Conservation (phyloP, 2,329 filamentous ascomycete species). For the Hypoxylon sp. region DNA sequence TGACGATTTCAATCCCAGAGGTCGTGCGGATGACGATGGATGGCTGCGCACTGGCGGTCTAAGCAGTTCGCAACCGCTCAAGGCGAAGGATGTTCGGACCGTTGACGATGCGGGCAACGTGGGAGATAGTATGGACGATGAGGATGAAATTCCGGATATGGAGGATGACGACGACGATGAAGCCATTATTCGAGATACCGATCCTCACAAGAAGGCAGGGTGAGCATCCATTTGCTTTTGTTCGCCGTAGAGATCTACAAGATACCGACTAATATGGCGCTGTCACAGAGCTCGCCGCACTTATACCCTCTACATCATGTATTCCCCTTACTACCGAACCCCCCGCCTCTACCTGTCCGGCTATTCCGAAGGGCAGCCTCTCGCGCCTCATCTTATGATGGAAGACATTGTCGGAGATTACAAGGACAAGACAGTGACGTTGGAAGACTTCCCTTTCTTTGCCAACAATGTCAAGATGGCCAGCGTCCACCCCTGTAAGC, state of each 20-base stretch:
- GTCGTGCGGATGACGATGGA: constrained; percentile 77
- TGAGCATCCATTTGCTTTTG: constrained; percentile 48
- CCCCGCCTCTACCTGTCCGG: constrained; percentile 95
- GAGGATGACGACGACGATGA: constrained; percentile 97
- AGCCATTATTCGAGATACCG: constrained; percentile 88
- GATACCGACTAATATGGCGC: constrained; percentile 40
- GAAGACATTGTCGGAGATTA: constrained; percentile 97
- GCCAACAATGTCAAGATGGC: constrained; percentile 94
- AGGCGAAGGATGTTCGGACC: constrained; percentile 84
- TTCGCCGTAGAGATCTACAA: neutral
- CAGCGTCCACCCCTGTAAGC: constrained; percentile 95
- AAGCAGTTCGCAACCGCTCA: constrained; percentile 79
- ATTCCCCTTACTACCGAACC: constrained; percentile 95
- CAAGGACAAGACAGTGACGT: constrained; percentile 97
- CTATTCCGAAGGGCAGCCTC: constrained; percentile 85
- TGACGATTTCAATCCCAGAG: constrained; percentile 69
- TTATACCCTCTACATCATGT: constrained; percentile 99
- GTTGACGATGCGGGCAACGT: constrained; percentile 91
- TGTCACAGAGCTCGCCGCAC: constrained; percentile 80
- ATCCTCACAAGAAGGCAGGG: constrained; percentile 62
- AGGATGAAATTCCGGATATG: constrained; percentile 95
- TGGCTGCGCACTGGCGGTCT: constrained; percentile 91
- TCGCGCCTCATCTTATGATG: constrained; percentile 90
- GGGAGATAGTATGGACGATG: constrained; percentile 78
- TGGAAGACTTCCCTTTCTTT: constrained; percentile 97